Conservation (phyloP, 2,329 filamentous ascomycete genomes). For the Colletotrichum karsti region DNA sequence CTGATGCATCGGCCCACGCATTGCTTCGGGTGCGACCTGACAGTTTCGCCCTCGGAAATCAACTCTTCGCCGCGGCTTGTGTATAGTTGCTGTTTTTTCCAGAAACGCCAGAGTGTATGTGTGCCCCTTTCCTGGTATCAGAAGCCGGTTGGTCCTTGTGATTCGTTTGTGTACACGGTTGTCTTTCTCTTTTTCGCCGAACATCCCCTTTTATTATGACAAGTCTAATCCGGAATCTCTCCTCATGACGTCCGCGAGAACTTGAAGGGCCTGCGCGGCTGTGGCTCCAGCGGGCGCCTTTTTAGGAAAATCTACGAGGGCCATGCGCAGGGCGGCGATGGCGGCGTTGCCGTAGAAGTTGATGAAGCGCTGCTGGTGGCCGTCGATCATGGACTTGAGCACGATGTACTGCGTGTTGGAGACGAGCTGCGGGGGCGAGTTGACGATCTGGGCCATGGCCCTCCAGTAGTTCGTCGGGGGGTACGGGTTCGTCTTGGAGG, state of each 20-base stretch:
- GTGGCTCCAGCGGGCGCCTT: conserved; percentile 56
- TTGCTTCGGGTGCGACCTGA: neutral
- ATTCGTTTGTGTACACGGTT: conserved; percentile 25
- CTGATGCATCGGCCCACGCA: neutral
- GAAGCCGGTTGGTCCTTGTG: neutral
- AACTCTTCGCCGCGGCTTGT: neutral
- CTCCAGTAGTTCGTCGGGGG: conserved; percentile 86
- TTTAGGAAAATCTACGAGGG: conserved; percentile 77
- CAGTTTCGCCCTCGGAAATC: neutral
- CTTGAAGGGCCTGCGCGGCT: conserved; percentile 60
- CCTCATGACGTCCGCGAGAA: conserved; percentile 62
- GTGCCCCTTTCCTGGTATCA: neutral
- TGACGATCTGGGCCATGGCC: conserved; percentile 78
- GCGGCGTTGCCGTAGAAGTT: conserved; percentile 83
- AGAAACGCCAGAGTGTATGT: conserved; percentile 14
- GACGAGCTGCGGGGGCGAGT: conserved; percentile 72
- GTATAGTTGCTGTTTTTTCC: conserved; percentile 4
- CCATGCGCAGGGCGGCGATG: conserved; percentile 73
- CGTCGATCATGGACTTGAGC: conserved; percentile 75
- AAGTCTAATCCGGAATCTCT: conserved; percentile 59
- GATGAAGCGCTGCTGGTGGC: conserved; percentile 79
- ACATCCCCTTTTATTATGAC: conserved; percentile 32
- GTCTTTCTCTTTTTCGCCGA: conserved; percentile 2
- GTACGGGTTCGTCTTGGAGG: conserved; percentile 75
- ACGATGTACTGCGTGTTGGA: conserved; percentile 80